A percentile compares a stretch with the other conserved stretches of the same genome.
Conservation (phyloP, 2,329 filamentous ascomycete species). For the Colletotrichum spaethianum region DNA sequence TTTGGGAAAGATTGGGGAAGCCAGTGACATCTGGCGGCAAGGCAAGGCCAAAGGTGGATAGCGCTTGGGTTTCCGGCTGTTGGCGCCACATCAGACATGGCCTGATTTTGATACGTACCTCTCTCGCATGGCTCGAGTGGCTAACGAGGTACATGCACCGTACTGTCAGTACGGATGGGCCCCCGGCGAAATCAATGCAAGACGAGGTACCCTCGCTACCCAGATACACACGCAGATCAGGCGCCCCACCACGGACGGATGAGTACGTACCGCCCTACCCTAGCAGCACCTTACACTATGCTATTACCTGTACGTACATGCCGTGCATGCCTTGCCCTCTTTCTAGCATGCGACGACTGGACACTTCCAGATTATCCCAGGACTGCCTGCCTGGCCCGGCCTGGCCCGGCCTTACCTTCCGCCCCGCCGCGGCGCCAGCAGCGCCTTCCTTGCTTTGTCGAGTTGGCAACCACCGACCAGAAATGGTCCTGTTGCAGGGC, state of each 20-base stretch:
- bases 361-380: background rate
- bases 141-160: too few species aligned
- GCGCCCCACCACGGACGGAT: background rate
- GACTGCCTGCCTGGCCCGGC: background rate
- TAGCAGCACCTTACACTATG: background rate
- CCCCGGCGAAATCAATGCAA: background rate
- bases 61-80: slow-evolving; percentile 9
- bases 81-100: slow-evolving; percentile 35
- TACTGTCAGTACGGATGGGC: background rate
- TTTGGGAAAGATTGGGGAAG: slow-evolving; percentile 24
- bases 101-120: slow-evolving; percentile 24
- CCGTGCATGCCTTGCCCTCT: background rate
- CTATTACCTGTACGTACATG: background rate
- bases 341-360: background rate
- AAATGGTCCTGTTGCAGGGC: slow-evolving; percentile 14
- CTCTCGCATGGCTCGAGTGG: slow-evolving; percentile 17
- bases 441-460: slow-evolving; percentile 16
- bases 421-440: background rate
- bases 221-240: background rate
- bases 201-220: background rate
- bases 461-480: background rate
- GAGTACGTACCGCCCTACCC: background rate
- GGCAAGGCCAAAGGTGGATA: background rate
- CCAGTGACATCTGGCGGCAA: background rate
- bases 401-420: background rate